phyloP scores from a whole-genome alignment of 2,329 filamentous ascomycete species.

The Fusarium sp. region DNA sequence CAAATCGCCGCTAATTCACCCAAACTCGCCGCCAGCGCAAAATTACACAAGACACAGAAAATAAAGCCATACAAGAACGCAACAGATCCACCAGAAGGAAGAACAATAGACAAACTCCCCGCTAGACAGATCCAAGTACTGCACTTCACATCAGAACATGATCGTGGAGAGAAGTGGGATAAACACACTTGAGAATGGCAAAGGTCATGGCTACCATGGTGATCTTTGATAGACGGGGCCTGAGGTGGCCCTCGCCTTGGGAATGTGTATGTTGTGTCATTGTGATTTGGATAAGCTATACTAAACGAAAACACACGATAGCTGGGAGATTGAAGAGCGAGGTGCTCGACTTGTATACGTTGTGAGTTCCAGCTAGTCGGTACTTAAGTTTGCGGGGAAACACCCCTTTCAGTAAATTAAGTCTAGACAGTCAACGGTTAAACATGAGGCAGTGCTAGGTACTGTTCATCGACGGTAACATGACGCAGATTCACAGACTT shows the following conservation, averaged over 20 bases:
- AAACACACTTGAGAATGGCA: constrained; percentile 55
- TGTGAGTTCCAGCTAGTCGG: background rate
- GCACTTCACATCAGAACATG: constrained; percentile 4
- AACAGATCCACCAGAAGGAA: constrained; percentile 58
- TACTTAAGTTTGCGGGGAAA: background rate
- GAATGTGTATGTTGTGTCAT: constrained; percentile 13
- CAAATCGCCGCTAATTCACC: constrained; percentile 59
- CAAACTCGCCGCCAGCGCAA: constrained; percentile 57
- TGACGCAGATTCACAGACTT: background rate
- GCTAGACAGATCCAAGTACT: constrained; percentile 54
- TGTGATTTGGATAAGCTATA: background rate
- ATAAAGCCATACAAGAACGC: constrained; percentile 60
- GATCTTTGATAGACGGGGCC: constrained; percentile 54
- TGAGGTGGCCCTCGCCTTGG: constrained; percentile 48
- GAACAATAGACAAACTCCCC: constrained; percentile 56
- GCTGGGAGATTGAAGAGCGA: background rate
- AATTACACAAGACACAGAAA: constrained; percentile 60
- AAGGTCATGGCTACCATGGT: constrained; percentile 60
- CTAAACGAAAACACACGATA: background rate
- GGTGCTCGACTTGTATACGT: constrained; percentile 11
- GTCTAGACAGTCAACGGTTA: background rate
- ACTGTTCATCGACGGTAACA: background rate
- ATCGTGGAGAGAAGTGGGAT: background rate
- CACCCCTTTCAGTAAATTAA: background rate
- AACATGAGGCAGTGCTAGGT: background rate